Evolutionary conservation across 139 green algal genomes (phyloP), one percentile per base, ranked within the genome.

Genomic region (Coelastrella sp.): DNA sequence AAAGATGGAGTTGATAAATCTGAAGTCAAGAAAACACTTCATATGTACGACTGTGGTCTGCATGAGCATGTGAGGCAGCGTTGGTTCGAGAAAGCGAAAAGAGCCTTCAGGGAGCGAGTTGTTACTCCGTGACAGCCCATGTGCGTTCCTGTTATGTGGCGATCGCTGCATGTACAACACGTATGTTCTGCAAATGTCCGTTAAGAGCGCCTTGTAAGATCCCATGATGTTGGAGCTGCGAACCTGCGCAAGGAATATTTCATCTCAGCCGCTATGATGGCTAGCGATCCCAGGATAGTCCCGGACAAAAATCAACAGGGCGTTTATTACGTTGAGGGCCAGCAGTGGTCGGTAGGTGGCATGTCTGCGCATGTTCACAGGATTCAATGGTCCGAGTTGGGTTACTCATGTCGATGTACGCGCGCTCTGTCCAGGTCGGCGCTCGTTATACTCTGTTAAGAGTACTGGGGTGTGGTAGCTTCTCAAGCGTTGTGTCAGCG

Each of bases 381-480:
- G 12, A 17, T 70, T 14, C 63, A 14, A 70, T 17, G 63, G 63
- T 70, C 63, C 63, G 63, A 70, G 63, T 17, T 70, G 63, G 63
- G 12, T 22, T 17, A 22, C 63, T 70, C 63, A 70, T 17, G 63
- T 70, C 20, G 35, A 81, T 17, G 14, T 11, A 14, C 12, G 24
- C 49, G n/a, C 19, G 35, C 15, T 19, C 4, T 7, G 12, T 25
- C 24, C 90, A 97, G 95, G 94, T 97, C 6, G 95, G 96, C 12
- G 81, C 85, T 9, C 84, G 96, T 4, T 98, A 98, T 81, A 82
- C 91, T 20, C 81, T 98, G 7, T 7, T 92, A 8, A 90, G 89
- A 9, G 75, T 96, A 7, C 87, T 99, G 66, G 97, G 97, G 11
- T 90, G 88, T 20, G 97, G 97, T 6, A 95, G 90, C 35, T 99